Evolutionary conservation across 202 grass and related monocot species (phyloP).

Genomic region (Setaria viridis): DNA sequence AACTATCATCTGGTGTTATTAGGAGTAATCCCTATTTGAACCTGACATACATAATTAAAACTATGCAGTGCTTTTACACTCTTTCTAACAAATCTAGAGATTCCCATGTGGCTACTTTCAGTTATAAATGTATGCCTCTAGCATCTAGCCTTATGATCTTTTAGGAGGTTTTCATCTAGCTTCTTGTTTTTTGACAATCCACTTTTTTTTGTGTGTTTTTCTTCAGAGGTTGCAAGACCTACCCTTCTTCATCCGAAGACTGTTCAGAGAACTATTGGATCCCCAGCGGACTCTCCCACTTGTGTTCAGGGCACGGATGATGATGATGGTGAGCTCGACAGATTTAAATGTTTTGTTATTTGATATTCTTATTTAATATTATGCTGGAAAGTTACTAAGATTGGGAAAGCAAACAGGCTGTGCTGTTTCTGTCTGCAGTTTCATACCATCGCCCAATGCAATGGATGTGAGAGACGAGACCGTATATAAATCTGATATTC

Average conservation of each 20-base stretch:
- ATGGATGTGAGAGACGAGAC: conserved; percentile 30
- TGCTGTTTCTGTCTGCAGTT: conserved; percentile 43
- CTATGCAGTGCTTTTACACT: not conserved
- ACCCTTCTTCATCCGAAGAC: conserved; percentile 82
- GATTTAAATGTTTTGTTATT: not conserved
- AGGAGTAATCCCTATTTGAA: not conserved
- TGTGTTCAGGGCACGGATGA: conserved; percentile 85
- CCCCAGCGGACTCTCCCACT: conserved; percentile 87
- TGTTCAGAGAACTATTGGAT: conserved; percentile 91
- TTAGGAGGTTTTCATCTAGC: not conserved
- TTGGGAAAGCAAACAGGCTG: conserved; percentile 7
- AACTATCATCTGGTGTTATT: not conserved
- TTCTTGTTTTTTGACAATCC: not conserved
- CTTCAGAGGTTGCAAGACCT: conserved; percentile 89
- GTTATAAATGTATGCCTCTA: not conserved
- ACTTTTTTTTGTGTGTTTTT: not conserved
- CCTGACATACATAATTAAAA: not conserved
- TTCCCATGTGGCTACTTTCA: not conserved
- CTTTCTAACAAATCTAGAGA: not conserved
- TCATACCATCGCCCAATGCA: conserved; percentile 34
- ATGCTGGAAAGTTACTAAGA: not conserved
- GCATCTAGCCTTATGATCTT: not conserved
- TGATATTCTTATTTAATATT: not conserved
- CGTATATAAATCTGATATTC: not conserved
- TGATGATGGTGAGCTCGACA: conserved; percentile 66